Evolutionary conservation across 257 asterid genomes (phyloP).

Genomic region (Craterostigma plantagineum): DNA sequence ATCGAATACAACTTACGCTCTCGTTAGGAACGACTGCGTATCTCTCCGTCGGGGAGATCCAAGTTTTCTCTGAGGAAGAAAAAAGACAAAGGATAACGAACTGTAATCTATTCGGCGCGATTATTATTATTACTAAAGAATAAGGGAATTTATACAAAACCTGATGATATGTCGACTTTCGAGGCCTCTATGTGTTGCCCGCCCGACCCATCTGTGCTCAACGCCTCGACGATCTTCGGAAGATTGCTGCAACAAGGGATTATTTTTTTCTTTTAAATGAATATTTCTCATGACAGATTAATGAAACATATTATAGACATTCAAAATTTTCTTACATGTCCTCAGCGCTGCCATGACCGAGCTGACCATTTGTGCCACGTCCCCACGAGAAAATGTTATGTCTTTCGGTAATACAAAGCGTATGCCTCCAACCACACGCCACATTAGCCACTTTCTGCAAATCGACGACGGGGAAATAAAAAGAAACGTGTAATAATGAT

Average conservation of each 20-base stretch:
- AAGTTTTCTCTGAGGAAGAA: conserved; percentile 41
- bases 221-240: conserved; percentile 69
- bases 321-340: conserved; percentile 43
- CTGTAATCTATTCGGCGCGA: background rate
- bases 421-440: conserved; percentile 97
- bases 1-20: conserved; percentile 14
- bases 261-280: background rate
- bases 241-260: conserved; percentile 30
- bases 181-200: conserved; percentile 69
- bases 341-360: conserved; percentile 78
- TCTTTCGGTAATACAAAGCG: conserved; percentile 68
- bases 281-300: too few species aligned
- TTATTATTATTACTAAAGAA: too few species aligned
- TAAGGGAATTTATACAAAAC: conserved; percentile 12
- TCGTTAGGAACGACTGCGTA: conserved; percentile 87
- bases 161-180: conserved; percentile 43
- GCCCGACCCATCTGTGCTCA: conserved; percentile 71
- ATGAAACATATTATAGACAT: background rate
- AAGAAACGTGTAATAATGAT: background rate
- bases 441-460: conserved; percentile 64
- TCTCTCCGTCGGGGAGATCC: conserved; percentile 84
- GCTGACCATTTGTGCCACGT: conserved; percentile 96
- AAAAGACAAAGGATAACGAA: conserved; percentile 2
- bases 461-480: background rate
- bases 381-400: conserved; percentile 95